Percentiles rank a stretch among this genome's conserved stretches.
Conservation (phyloP, 2,329 filamentous ascomycete genomes). For the Emergomyces orientalis region DNA sequence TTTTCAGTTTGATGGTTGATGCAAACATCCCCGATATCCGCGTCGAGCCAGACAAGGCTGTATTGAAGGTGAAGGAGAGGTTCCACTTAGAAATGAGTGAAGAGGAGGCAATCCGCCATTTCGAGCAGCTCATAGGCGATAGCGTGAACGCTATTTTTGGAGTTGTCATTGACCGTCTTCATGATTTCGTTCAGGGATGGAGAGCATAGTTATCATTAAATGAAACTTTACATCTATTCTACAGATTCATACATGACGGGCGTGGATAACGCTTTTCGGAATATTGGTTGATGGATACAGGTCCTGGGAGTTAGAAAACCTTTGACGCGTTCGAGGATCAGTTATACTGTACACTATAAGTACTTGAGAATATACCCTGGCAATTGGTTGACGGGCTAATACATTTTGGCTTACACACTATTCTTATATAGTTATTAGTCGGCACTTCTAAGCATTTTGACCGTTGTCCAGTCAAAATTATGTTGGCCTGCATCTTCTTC, state of each 20-base stretch:
- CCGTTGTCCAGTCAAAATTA: background rate
- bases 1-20: conserved; percentile 95
- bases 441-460: background rate
- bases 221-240: background rate
- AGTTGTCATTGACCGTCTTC: conserved; percentile 87
- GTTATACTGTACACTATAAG: background rate
- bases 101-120: conserved; percentile 80
- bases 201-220: conserved; percentile 41
- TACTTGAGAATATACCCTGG: conserved; percentile 1
- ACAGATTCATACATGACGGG: background rate
- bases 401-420: background rate
- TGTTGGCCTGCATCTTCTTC: background rate
- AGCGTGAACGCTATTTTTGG: conserved; percentile 83
- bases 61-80: conserved; percentile 87
- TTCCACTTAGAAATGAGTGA: conserved; percentile 88
- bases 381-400: background rate
- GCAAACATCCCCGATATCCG: conserved; percentile 94
- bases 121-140: conserved; percentile 84
- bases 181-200: conserved; percentile 88
- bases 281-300: background rate
- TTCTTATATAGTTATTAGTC: background rate
- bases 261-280: background rate
- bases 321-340: background rate
- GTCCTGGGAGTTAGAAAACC: background rate
- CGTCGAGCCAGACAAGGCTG: conserved; percentile 84